These are phyloP conservation scores for Cladosporium velox DNA, from an alignment of 2,329 filamentous ascomycete genomes.

Conservation along the genomic window DNA sequence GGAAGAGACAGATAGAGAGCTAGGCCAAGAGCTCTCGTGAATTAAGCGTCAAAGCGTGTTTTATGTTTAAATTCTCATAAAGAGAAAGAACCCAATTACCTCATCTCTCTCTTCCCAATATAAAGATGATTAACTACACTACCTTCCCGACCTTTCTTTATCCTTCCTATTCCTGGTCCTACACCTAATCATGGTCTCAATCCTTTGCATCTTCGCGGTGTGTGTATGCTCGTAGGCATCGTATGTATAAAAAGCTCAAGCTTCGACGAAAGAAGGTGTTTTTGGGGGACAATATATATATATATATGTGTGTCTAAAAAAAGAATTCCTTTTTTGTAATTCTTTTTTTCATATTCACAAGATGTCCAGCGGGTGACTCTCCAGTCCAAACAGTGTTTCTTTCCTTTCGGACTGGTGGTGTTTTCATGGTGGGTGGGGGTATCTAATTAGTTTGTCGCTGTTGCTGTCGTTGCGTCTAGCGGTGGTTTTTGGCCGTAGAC, in stretches of 20 bases:
- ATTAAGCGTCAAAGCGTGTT: background rate
- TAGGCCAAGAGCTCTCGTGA: background rate
- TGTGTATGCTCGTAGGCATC: background rate
- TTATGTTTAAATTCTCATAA: background rate
- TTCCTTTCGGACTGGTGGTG: background rate
- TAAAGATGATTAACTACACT: background rate
- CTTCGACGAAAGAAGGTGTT: background rate
- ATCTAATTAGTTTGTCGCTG: background rate
- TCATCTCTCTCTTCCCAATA: background rate
- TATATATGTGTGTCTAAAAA: background rate
- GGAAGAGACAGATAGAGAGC: background rate
- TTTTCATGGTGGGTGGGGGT: background rate
- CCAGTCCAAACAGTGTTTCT: background rate
- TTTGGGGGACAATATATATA: background rate
- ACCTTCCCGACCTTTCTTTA: no score
- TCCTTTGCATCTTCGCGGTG: background rate
- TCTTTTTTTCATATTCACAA: background rate
- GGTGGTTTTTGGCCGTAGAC: slow-evolving; percentile 34
- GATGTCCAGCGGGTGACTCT: background rate
- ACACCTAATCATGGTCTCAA: background rate
- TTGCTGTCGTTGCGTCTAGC: background rate
- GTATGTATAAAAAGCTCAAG: background rate
- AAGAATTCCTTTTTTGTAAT: background rate
- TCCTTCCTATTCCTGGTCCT: background rate
- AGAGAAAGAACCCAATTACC: background rate